Percentiles rank a stretch among this genome's conserved stretches.
Conservation (phyloP, 345 rosid genomes). For the Bruguiera sexangula region DNA sequence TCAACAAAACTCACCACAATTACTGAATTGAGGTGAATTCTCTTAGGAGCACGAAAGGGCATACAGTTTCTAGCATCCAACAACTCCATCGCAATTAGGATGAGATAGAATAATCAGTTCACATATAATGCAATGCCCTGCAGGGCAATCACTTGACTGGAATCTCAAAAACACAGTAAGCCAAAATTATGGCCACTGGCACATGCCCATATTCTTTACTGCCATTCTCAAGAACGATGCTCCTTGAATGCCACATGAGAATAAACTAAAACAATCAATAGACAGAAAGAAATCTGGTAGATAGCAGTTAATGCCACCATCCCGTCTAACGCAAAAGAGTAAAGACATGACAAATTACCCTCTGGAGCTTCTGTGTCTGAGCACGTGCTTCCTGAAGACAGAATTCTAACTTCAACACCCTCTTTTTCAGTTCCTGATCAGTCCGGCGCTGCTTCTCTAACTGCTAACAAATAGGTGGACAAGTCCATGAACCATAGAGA, state of each 20-base stretch:
- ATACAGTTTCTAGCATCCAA: too few relatives aligned
- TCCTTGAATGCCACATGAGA: neutral
- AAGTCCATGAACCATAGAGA: neutral
- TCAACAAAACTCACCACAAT: neutral
- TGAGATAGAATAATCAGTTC: neutral
- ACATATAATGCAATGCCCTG: neutral
- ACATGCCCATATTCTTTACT: neutral
- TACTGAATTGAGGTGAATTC: neutral
- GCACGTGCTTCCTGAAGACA: conserved; percentile 85
- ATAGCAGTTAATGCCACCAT: neutral
- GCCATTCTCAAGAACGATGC: neutral
- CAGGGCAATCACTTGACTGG: conserved; percentile 7
- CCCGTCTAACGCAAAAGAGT: neutral
- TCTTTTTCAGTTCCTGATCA: conserved; percentile 85
- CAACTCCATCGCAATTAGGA: neutral
- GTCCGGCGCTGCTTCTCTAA: conserved; percentile 77
- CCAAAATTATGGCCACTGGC: neutral
- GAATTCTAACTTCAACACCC: conserved; percentile 82
- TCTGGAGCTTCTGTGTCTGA: conserved; percentile 75
- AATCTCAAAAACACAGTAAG: neutral
- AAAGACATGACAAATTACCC: conserved; percentile 39
- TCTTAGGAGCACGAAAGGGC: neutral
- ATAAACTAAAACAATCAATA: neutral
- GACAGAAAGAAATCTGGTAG: neutral
- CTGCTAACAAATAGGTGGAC: conserved; percentile 35